Evolutionary conservation across 768 basidiomycete species (phyloP).

Genomic region (Mycena indigotica): DNA sequence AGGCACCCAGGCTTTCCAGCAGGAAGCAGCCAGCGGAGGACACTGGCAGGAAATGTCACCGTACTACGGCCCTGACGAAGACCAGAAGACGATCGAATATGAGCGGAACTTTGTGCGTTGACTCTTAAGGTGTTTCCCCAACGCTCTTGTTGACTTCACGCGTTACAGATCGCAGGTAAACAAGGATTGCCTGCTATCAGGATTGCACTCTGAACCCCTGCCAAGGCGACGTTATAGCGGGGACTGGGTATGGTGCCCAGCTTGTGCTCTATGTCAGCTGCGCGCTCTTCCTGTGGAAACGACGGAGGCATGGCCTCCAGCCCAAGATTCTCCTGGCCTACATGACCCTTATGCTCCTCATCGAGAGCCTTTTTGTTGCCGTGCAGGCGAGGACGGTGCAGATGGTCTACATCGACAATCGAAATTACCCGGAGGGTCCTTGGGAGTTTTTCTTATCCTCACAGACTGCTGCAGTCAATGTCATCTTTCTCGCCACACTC

Average conservation of each 20-base stretch:
- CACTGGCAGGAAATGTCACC: conserved; percentile 11
- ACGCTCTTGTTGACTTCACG: not conserved
- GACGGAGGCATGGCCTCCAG: conserved; percentile 31
- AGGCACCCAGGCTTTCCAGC: not conserved
- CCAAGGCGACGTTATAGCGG: conserved; percentile 41
- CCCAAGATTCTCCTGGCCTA: conserved; percentile 40
- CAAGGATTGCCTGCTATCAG: not conserved
- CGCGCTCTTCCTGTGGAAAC: conserved; percentile 39
- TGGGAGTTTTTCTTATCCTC: conserved; percentile 41
- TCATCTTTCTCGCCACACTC: conserved; percentile 45
- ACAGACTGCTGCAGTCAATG: conserved; percentile 43
- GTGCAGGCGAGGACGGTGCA: conserved; percentile 45
- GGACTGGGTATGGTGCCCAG: conserved; percentile 47
- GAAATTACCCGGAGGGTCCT: conserved; percentile 36
- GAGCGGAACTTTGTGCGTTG: conserved; percentile 33
- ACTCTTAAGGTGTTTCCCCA: not conserved
- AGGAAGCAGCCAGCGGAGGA: not conserved
- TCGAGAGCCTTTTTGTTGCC: conserved; percentile 41
- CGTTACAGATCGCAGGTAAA: too few species aligned
- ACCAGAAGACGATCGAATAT: conserved; percentile 34
- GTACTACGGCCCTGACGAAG: conserved; percentile 37
- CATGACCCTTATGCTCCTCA: conserved; percentile 37
- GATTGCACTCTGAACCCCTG: not conserved
- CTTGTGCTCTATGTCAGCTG: conserved; percentile 41
- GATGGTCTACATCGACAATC: conserved; percentile 43